Conservation (phyloP, 1,284 basidiomycete species). For the Apiotrichum mycotoxinovorans region DNA sequence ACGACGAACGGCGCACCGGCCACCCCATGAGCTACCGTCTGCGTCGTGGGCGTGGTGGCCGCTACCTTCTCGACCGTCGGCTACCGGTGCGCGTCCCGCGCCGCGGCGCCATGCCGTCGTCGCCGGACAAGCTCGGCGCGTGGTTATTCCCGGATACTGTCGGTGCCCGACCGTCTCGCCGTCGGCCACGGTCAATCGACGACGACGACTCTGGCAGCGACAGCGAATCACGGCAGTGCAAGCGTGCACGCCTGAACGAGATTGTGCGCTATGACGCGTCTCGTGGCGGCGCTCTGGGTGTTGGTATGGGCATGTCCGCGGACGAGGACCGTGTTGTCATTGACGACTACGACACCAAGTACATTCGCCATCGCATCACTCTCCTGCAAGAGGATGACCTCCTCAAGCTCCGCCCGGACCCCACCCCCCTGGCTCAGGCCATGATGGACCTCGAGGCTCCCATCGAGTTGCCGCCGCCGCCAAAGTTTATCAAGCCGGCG, state of each 20-base stretch:
- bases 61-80: constrained; percentile 72
- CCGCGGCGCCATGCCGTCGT: constrained; percentile 25
- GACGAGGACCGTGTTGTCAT: constrained; percentile 48
- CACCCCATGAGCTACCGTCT: constrained; percentile 59
- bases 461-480: constrained; percentile 40
- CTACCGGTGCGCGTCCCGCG: constrained; percentile 39
- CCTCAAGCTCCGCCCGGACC: constrained; percentile 39
- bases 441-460: constrained; percentile 32
- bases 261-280: constrained; percentile 45
- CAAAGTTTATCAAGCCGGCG: constrained; percentile 42
- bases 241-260: constrained; percentile 40
- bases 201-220: constrained; percentile 22
- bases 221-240: constrained; percentile 11
- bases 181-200: constrained; percentile 37
- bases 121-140: constrained; percentile 21
- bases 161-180: constrained; percentile 11
- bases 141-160: constrained; percentile 38
- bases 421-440: constrained; percentile 29
- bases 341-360: constrained; percentile 49
- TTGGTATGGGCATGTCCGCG: constrained; percentile 47
- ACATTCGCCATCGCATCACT: constrained; percentile 41
- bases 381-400: constrained; percentile 43
- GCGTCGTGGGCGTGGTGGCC: constrained; percentile 75
- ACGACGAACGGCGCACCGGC: constrained; percentile 27
- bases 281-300: constrained; percentile 41